Conservation (phyloP, 441 rosid species). For the Bocquillonia castaneifolia region DNA sequence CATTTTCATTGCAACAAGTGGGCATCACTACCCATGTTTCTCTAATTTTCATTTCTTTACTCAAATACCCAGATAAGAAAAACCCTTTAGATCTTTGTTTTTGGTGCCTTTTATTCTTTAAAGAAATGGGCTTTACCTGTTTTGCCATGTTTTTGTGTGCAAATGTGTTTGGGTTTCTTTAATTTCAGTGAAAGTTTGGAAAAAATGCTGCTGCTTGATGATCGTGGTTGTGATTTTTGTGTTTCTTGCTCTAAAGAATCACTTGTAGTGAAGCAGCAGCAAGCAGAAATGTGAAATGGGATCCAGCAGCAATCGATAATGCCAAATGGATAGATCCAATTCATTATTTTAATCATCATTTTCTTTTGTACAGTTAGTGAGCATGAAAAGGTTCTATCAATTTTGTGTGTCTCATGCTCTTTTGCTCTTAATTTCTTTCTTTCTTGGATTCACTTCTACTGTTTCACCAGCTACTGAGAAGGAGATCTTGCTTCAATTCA, state of each 20-base stretch:
- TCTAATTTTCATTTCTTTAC: constrained; percentile 25
- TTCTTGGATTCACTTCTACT: constrained; percentile 29
- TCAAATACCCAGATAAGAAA: constrained; percentile 30
- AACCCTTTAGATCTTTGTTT: constrained; percentile 26
- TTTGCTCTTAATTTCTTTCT: constrained; percentile 31
- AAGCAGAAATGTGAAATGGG: constrained; percentile 18
- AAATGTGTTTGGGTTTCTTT: constrained; percentile 14
- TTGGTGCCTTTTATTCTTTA: constrained; percentile 5
- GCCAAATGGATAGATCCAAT: constrained; percentile 59
- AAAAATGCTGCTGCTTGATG: constrained; percentile 37
- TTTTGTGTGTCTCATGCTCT: constrained; percentile 42
- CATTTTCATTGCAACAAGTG: constrained; percentile 12
- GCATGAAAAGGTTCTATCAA: constrained; percentile 55
- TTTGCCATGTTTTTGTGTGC: constrained; percentile 13
- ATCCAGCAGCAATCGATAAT: constrained; percentile 46
- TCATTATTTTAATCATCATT: constrained; percentile 6
- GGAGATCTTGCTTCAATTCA: constrained; percentile 82
- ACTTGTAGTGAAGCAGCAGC: neutral
- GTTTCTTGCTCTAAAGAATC: constrained; percentile 18
- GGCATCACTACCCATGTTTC: constrained; percentile 19
- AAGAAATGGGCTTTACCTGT: constrained; percentile 1
- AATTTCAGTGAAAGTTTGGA: constrained; percentile 21
- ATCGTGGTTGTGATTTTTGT: constrained; percentile 29
- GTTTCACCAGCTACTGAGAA: constrained; percentile 53
- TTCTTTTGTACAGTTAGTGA: constrained; percentile 29